These are phyloP conservation scores for Boechera divaricarpa DNA, from an alignment of 345 rosid species.

Conservation along the genomic window DNA sequence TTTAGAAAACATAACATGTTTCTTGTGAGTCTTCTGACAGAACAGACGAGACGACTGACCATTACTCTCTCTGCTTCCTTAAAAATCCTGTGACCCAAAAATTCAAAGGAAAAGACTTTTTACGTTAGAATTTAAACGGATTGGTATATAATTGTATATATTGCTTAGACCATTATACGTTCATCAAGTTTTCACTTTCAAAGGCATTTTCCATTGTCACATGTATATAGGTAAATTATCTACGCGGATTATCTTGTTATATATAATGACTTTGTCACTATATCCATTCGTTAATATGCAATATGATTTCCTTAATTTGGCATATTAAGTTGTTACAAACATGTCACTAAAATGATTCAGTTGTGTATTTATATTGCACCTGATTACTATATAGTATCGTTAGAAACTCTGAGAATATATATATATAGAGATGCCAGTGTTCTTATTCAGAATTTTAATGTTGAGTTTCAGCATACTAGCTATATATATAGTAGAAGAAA, in stretches of 20 bases:
- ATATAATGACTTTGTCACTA: background rate
- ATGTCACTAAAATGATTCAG: background rate
- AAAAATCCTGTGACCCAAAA: slow-evolving; percentile 21
- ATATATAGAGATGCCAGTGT: background rate
- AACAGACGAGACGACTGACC: slow-evolving; percentile 34
- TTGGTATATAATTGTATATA: background rate
- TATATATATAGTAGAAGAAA: background rate
- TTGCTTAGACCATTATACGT: background rate
- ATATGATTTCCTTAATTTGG: background rate
- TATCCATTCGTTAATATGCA: background rate
- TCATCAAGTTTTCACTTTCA: background rate
- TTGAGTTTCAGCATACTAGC: background rate
- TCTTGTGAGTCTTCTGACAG: slow-evolving; percentile 31
- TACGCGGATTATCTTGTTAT: background rate
- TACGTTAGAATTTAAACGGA: slow-evolving; percentile 8
- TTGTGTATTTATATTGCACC: background rate
- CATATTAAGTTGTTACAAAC: background rate
- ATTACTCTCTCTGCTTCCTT: slow-evolving; percentile 32
- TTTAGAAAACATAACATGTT: slow-evolving; percentile 45
- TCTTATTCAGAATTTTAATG: background rate
- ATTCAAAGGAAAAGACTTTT: slow-evolving; percentile 38
- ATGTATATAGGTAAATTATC: background rate
- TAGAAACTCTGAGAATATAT: background rate
- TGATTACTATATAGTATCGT: background rate
- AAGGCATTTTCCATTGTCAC: background rate